These are phyloP conservation scores for Neobulgaria alba DNA, from an alignment of 2,329 filamentous ascomycete species.

Conservation along the genomic window DNA sequence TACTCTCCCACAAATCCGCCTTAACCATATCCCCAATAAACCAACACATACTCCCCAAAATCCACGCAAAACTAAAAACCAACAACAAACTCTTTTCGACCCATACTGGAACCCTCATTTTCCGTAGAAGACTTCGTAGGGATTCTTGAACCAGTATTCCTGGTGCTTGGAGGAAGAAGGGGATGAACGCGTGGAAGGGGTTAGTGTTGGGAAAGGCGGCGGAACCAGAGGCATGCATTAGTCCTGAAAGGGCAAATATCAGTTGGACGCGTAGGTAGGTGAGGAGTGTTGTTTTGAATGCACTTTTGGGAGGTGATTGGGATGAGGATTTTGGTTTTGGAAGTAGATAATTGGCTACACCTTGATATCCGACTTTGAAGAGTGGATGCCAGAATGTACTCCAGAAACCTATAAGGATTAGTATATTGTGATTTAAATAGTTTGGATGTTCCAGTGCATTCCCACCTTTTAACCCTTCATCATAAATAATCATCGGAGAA, in stretches of 20 bases:
- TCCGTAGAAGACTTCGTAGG: background rate
- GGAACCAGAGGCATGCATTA: slow-evolving; percentile 4
- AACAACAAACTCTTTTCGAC: background rate
- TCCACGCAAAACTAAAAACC: slow-evolving; percentile 1
- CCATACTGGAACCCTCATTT: background rate
- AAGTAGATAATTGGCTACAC: slow-evolving; percentile 1
- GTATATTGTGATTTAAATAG: background rate
- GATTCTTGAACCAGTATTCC: slow-evolving; percentile 1
- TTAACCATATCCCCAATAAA: slow-evolving; percentile 6
- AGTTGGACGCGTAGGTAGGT: slow-evolving; percentile 1
- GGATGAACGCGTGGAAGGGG: background rate
- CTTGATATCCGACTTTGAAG: slow-evolving; percentile 3
- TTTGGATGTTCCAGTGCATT: background rate
- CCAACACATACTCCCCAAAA: slow-evolving; percentile 1
- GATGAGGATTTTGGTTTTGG: background rate
- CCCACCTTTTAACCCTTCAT: slow-evolving; percentile 5
- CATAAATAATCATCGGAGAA: background rate
- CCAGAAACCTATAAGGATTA: slow-evolving; percentile 6
- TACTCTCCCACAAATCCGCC: slow-evolving; percentile 1
- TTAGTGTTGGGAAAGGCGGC: background rate
- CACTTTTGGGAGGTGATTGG: background rate
- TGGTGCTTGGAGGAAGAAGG: slow-evolving; percentile 1
- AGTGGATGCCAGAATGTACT: slow-evolving; percentile 8
- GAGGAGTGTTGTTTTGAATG: background rate
- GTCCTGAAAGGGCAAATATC: slow-evolving; percentile 3